Evolutionary conservation across 192 early-diverging fungal species (phyloP), one percentile per base, ranked within the genome.

Genomic region (Phlyctochytrium bullatum): DNA sequence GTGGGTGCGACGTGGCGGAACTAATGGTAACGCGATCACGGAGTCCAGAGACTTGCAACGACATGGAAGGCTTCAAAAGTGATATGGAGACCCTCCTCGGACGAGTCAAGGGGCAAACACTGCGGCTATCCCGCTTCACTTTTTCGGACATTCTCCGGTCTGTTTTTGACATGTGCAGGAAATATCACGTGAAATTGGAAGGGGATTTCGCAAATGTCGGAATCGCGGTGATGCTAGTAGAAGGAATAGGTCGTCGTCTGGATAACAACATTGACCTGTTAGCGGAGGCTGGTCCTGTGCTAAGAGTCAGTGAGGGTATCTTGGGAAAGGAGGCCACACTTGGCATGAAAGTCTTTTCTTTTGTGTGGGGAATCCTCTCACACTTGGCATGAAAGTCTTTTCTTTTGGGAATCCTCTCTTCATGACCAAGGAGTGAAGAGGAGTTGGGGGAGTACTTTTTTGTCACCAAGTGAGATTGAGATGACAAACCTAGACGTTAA

Each of bases 161-260:
- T 2, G 93, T 95, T 2, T 90, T 95, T 83, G 64, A 77, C 31
- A 92, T 92, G 84, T 95, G 97, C 2, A 83, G 95, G n/a, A 77
- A 78, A 2, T 93, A 98, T 74, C 93, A 93, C 65, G 94, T 98
- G 0, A 88, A 90, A 59, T 80, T 98, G 59, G 97, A 96, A 69
- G 93, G 94, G 0, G 95, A 96, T 67, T 98, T 97, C 79, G 89
- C 92, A 4, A 97, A 96, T 77, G 88, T 97, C 20, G 87, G 93
- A 6, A 87, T 98, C 35, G 88, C 91, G 4, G 92, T 96, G 62
- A 84, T 97, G 78, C 82, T 98, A 61, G 73, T 98, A 1, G 97
- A 98, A 74, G 97, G 97, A 0, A 92, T 98, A 73, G 97, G 97
- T 2, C 73, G 93, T 27, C 86, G 89, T 51, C 73, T 98, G 58